These are phyloP conservation scores for Solanum stenotomum DNA, from an alignment of 257 asterid genomes.

Conservation along the genomic window DNA sequence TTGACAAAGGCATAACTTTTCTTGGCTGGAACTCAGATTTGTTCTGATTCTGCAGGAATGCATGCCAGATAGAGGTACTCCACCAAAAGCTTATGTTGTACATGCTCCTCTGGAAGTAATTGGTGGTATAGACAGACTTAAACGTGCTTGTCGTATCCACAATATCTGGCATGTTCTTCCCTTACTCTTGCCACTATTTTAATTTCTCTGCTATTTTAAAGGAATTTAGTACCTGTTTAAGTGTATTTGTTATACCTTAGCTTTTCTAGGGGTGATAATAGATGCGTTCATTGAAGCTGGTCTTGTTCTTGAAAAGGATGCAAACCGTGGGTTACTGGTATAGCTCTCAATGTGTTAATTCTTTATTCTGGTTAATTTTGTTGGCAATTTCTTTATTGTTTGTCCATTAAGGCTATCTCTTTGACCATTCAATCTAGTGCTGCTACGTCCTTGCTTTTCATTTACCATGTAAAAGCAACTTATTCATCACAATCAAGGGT, in stretches of 20 bases:
- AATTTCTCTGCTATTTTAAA: not conserved
- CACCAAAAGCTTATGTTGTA: constrained; percentile 61
- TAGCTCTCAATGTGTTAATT: not conserved
- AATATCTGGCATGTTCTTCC: constrained; percentile 2
- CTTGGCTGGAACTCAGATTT: not conserved
- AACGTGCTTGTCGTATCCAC: constrained; percentile 85
- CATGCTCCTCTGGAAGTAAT: constrained; percentile 80
- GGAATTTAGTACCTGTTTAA: not conserved
- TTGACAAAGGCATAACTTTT: not conserved
- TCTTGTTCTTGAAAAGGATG: constrained; percentile 61
- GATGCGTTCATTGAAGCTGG: constrained; percentile 86
- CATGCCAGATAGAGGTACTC: constrained; percentile 54
- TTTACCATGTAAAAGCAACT: not conserved
- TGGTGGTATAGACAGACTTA: constrained; percentile 69
- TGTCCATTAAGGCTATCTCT: not conserved
- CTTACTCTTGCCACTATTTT: not conserved
- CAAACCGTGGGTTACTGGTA: constrained; percentile 59
- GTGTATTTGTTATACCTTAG: constrained; percentile 32
- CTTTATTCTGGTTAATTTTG: not conserved
- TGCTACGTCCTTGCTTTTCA: not conserved
- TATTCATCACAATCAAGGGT: not conserved
- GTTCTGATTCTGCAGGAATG: constrained; percentile 44
- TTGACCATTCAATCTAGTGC: not conserved
- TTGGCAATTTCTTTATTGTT: not conserved
- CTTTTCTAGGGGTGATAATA: constrained; percentile 65